Base-by-base conservation (phyloP, 1,284 basidiomycete genomes). In the Pseudozyma sp. region DNA sequence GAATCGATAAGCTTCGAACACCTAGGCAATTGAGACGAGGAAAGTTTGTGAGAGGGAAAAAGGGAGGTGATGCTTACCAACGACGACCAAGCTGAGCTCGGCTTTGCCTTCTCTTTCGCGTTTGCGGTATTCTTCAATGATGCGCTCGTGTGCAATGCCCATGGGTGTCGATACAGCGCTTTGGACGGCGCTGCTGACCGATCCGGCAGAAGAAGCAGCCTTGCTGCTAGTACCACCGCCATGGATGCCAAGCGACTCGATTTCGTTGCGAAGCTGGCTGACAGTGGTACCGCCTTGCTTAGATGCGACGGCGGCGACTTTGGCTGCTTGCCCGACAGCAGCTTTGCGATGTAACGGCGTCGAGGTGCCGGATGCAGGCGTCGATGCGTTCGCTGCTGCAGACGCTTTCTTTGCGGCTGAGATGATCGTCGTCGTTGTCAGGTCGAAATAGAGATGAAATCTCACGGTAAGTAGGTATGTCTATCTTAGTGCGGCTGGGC, bases 81-180 rank as follows among this genome's bases (percentile, higher is more conserved):
- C 92, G 43, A 99, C 94, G 18, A 99, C 92, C 73, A 99, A 87
- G 83, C 92, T 96, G 50, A 98, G 87, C 39, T 88, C 89, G 79
- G 90, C 91, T 85, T 91, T 93, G 25, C 87, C 88, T 35, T 88
- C 88, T 69, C 89, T 87, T 18, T 88, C 87, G 52, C 90, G 88
- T 70, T 87, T 87, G 66, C 86, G 89, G 2, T 91, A 93, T 86
- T 97, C 93, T 70, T 93, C 92, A 14, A 98, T 85, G 54, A 98
- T 86, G 83, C 92, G 95, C 83, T 94, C 94, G 74, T 90, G 89
- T 13, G 93, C 91, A 79, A 94, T 88, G 25, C 87, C 89, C 71
- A 92, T 86, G 6, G 92, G 89, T 34, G 78, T 50, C 85, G 88
- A 25, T 87, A 63, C 56, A 16, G 61, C 63, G 47, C 76, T 73